These are phyloP conservation scores for Plasmodium gallinaceum DNA, from an alignment of 169 alveolate genomes.

Conservation along the genomic window DNA sequence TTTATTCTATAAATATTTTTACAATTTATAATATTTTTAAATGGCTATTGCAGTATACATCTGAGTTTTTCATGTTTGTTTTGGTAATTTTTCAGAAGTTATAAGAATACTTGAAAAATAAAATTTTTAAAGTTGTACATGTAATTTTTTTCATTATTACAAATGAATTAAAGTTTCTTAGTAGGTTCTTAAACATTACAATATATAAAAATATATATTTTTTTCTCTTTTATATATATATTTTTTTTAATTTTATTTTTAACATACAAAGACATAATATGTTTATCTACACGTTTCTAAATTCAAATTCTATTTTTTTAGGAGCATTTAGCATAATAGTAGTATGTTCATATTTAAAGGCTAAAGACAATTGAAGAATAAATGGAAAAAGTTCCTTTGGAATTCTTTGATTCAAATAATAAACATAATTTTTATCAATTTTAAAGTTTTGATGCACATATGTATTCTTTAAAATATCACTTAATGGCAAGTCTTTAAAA, in stretches of 20 bases:
- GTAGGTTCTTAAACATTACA: no score
- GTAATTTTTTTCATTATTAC: no score
- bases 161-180: no score
- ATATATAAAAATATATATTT: neutral
- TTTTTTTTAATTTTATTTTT: neutral
- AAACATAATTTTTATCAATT: slow-evolving; percentile 69
- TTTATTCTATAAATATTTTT: no score
- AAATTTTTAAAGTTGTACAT: no score
- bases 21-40: no score
- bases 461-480: slow-evolving; percentile 34
- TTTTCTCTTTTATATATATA: neutral
- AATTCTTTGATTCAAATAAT: slow-evolving; percentile 55
- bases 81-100: no score
- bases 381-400: slow-evolving; percentile 72
- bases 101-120: no score
- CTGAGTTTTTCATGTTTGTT: no score
- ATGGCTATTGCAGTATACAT: no score
- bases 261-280: neutral
- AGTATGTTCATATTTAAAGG: slow-evolving; percentile 74
- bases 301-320: slow-evolving; percentile 57
- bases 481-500: slow-evolving; percentile 31
- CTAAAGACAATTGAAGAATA: slow-evolving; percentile 63
- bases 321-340: slow-evolving; percentile 66
- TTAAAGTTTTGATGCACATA: slow-evolving; percentile 44
- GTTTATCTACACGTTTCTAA: slow-evolving; percentile 38